These are phyloP conservation scores for Trametes coccinea DNA, from an alignment of 768 basidiomycete genomes.

Conservation along the genomic window DNA sequence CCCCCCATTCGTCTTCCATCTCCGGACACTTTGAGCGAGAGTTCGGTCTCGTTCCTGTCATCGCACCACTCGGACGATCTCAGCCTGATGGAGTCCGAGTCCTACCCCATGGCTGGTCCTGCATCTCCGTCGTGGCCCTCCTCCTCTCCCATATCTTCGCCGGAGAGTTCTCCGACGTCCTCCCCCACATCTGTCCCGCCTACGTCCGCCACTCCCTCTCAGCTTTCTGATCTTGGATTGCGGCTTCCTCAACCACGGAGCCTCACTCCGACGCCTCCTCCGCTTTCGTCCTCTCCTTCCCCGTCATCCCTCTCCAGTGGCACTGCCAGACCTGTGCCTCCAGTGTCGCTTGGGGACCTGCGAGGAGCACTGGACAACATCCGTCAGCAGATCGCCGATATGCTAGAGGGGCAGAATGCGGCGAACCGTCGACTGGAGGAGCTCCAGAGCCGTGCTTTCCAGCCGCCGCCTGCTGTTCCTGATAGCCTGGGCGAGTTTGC, in stretches of 20 bases:
- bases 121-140: slow-evolving; percentile 40
- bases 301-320: slow-evolving; percentile 35
- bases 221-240: slow-evolving; percentile 14
- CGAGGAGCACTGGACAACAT: slow-evolving; percentile 57
- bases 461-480: background rate
- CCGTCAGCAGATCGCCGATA: slow-evolving; percentile 54
- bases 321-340: slow-evolving; percentile 40
- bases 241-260: slow-evolving; percentile 1
- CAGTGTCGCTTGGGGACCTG: slow-evolving; percentile 44
- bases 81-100: slow-evolving; percentile 43
- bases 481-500: slow-evolving; percentile 29
- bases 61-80: slow-evolving; percentile 78
- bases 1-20: slow-evolving; percentile 47
- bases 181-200: slow-evolving; percentile 19
- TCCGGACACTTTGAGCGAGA: slow-evolving; percentile 34
- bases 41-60: slow-evolving; percentile 45
- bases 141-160: slow-evolving; percentile 30
- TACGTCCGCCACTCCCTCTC: slow-evolving; percentile 13
- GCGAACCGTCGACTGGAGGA: slow-evolving; percentile 65
- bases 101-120: slow-evolving; percentile 30
- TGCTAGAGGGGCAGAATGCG: slow-evolving; percentile 63
- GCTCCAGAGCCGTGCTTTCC: slow-evolving; percentile 14
- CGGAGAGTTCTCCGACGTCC: slow-evolving; percentile 22
- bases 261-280: slow-evolving; percentile 27
- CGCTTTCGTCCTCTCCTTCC: slow-evolving; percentile 36